Conservation (phyloP, 805 yeast genomes). For the Middelhovenomyces tepae region DNA sequence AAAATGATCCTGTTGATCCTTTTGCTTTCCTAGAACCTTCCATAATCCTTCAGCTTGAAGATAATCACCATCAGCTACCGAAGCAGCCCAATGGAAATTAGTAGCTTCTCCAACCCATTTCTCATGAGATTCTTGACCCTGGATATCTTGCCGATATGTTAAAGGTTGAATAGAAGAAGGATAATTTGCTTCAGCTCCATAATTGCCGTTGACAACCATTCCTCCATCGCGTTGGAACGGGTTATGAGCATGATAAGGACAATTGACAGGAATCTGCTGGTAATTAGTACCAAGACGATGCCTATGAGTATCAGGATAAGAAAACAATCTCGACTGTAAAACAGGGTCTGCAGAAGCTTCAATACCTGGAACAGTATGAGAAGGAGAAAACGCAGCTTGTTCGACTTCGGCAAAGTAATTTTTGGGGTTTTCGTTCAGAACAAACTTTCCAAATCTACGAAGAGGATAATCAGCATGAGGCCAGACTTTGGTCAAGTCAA, state of each 20-base stretch:
- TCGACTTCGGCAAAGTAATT: constrained; percentile 46
- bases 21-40: constrained; percentile 65
- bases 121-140: constrained; percentile 49
- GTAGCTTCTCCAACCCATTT: constrained; percentile 75
- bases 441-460: constrained; percentile 46
- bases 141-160: constrained; percentile 21
- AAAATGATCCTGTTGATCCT: constrained; percentile 76
- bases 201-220: constrained; percentile 38
- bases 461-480: constrained; percentile 48
- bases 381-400: constrained; percentile 61
- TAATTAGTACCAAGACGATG: constrained; percentile 66
- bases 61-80: constrained; percentile 58
- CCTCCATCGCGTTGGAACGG: constrained; percentile 58
- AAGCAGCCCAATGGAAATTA: constrained; percentile 78
- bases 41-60: constrained; percentile 71
- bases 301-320: constrained; percentile 71
- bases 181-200: constrained; percentile 44
- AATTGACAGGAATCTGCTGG: constrained; percentile 60
- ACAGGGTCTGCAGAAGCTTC: constrained; percentile 75
- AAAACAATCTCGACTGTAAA: constrained; percentile 64
- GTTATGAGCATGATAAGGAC: constrained; percentile 39
- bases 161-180: constrained; percentile 35
- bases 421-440: constrained; percentile 45
- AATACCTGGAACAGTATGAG: constrained; percentile 65
- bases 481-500: constrained; percentile 52